Evolutionary conservation across 371 early-diverging fungal species (phyloP), one percentile per base, ranked within the genome.

Genomic region (Thermomucor indicae-seudaticae): DNA sequence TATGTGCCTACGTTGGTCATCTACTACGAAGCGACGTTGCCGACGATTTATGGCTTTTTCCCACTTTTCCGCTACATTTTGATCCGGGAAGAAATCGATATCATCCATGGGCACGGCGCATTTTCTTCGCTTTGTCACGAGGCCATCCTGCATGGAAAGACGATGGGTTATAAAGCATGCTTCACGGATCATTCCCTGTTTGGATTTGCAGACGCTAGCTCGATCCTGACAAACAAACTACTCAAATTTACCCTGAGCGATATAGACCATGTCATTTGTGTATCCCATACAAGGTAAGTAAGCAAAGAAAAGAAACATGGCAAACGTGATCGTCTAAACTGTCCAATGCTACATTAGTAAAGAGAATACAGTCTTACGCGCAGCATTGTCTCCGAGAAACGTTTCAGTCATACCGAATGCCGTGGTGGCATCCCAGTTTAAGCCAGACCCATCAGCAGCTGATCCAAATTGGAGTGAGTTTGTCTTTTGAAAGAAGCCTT

Each of bases 341-440:
- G 39, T 28, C 16, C n/a, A 14, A 31, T 5, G 12, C 4, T 46
- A 30, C 16, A 19, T 20, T 29, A 93, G 96, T 68, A 97, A 96
- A 70, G 96, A 97, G 67, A 99, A 99, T 69, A 97, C 97, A 0
- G 96, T 96, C 2, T 70, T 97, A 27, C 75, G 99, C 44, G 96
- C 96, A 4, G 87, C 90, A 3, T 79, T 99, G 22, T 84, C 92
- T 29, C 95, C 95, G 14, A 73, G 83, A 41, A 81, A 81, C 49
- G 97, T 99, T 2, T 91, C 89, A 8, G 99, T 98, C n/a, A 97
- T 99, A 41, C 99, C 99, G 14, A 99, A 99, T 75, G 99, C 97
- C 30, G 88, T 99, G 14, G 89, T 97, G 8, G 88, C 92, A 4
- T 84, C 86, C 30, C 88, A 95, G 46, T 96, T 97, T 61, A 65